Base-by-base conservation (phyloP, 768 basidiomycete species). In the Macrocybe gigantea region DNA sequence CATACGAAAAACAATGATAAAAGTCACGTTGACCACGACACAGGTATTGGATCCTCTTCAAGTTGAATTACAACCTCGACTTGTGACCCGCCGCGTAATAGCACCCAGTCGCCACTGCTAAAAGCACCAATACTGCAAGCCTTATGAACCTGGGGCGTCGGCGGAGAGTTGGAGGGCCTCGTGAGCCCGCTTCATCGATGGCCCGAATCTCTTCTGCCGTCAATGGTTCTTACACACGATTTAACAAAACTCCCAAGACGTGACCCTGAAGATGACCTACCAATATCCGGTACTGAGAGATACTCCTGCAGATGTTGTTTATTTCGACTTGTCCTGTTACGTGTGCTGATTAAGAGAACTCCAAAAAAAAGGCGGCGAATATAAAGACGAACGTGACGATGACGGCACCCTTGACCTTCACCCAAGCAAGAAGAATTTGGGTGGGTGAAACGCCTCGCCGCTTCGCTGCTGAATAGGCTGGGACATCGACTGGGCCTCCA, bases 341-440 rank as follows among this genome's bases (percentile, higher is more conserved):
- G 8, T 5, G 22, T 13, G 31, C 7, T 33, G 32, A 33, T 31
- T 22, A 9, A 38, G 5, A 12, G 15, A 38, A 33, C 15, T 31
- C 41, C 11, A 22, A 14, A 5, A 38, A 30, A 41, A 10, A 15
- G 33, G 38, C 10, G 9, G 32, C 15, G 49, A 33, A 37, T n/a
- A 37, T 32, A 37, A 29, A 38, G 33, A 64, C 75, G 44, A 59
- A 82, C 82, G 85, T 88, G 50, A 87, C 81, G 43, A 86, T 76
- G 5, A 80, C 77, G 1, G 71, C 77, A 31, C 80, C 80, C 59
- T 90, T 89, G 31, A 74, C 72, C 55, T 71, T 75, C 1, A 79
- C 79, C 87, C 88, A 90, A 1, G 75, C 64, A 44, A 89, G 75
- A 15, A 89, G 64, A 33, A 87, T 79, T 55, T 90, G 88, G 1